A percentile compares a stretch with the other conserved stretches of the same genome.
Evolutionary conservation across 176 grass and related monocot genomes (phyloP).

Genomic region (Juncus effusus): DNA sequence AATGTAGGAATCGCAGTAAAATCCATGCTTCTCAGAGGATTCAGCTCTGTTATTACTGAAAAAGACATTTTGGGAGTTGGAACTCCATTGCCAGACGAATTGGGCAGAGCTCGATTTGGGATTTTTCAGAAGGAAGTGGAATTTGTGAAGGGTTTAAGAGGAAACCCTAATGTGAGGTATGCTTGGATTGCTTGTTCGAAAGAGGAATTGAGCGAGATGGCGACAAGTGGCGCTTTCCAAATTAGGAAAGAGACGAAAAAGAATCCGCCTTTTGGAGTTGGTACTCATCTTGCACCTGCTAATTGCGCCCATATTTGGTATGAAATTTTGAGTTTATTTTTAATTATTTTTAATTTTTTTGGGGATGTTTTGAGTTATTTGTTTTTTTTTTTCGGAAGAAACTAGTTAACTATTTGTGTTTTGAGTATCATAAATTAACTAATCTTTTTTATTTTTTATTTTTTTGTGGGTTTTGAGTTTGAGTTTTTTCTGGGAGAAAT

Average conservation of each 20-base stretch:
- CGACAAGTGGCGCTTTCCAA: slow-evolving; percentile 43
- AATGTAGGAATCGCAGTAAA: slow-evolving; percentile 52
- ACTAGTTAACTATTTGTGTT: background rate
- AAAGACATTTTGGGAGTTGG: slow-evolving; percentile 75
- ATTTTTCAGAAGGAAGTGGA: slow-evolving; percentile 63
- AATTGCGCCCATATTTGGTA: slow-evolving; percentile 72
- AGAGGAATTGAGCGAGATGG: slow-evolving; percentile 62
- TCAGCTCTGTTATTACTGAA: slow-evolving; percentile 42
- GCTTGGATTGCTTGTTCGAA: slow-evolving; percentile 89
- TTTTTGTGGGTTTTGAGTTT: too few relatives aligned
- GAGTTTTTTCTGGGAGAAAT: too few relatives aligned
- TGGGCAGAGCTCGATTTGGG: slow-evolving; percentile 43
- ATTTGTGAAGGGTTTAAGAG: slow-evolving; percentile 37
- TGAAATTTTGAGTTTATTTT: slow-evolving; percentile 26
- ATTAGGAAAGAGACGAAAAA: slow-evolving; percentile 39
- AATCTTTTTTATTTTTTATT: too few relatives aligned
- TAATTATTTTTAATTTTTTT: slow-evolving; percentile 6
- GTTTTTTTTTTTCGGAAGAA: background rate
- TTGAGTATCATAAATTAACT: too few relatives aligned
- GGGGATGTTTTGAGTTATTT: too few relatives aligned
- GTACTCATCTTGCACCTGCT: slow-evolving; percentile 65
- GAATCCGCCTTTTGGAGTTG: slow-evolving; percentile 52
- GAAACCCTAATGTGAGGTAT: slow-evolving; percentile 88
- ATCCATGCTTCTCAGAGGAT: slow-evolving; percentile 64
- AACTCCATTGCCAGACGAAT: slow-evolving; percentile 56